Evolutionary conservation across 1,284 basidiomycete species (phyloP).

Genomic region (Testicularia cyperi): DNA sequence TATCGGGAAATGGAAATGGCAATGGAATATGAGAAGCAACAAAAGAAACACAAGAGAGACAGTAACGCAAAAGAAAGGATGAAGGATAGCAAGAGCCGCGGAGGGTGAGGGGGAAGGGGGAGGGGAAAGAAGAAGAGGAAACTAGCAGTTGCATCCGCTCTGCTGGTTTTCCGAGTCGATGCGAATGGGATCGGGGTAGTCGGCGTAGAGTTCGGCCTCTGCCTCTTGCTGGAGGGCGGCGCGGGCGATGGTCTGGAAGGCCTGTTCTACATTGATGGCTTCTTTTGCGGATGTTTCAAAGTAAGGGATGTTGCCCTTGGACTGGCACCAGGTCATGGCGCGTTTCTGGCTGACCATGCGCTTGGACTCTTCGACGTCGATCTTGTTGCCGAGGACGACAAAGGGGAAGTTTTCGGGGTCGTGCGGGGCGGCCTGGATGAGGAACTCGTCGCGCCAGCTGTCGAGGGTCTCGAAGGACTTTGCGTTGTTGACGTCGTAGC

Average conservation of each 20-base stretch:
- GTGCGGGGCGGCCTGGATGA: constrained; percentile 82
- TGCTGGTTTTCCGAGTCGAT: constrained; percentile 91
- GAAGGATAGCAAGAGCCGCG: too few species aligned
- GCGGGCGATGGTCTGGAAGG: constrained; percentile 98
- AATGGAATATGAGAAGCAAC: too few species aligned
- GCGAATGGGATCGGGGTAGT: constrained; percentile 98
- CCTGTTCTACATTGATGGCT: constrained; percentile 99
- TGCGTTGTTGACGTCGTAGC: constrained; percentile 94
- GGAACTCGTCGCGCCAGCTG: constrained; percentile 59
- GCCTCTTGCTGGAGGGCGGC: constrained; percentile 96
- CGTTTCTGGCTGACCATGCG: constrained; percentile 99
- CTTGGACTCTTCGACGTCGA: constrained; percentile 98
- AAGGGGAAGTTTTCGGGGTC: constrained; percentile 99
- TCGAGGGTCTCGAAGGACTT: constrained; percentile 89
- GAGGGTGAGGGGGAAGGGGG: too few species aligned
- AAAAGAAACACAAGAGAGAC: too few species aligned
- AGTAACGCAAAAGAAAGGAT: too few species aligned
- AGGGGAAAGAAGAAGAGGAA: too few species aligned
- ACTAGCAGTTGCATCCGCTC: constrained; percentile 84
- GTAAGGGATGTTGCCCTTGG: constrained; percentile 98
- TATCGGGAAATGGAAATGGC: too few species aligned
- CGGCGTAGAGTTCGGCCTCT: constrained; percentile 92
- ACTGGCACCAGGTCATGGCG: constrained; percentile 99
- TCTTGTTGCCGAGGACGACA: constrained; percentile 91
- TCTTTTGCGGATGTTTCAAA: constrained; percentile 99